These are phyloP conservation scores for Melampsora larici-populina DNA, from an alignment of 1,284 basidiomycete genomes.

Conservation along the genomic window DNA sequence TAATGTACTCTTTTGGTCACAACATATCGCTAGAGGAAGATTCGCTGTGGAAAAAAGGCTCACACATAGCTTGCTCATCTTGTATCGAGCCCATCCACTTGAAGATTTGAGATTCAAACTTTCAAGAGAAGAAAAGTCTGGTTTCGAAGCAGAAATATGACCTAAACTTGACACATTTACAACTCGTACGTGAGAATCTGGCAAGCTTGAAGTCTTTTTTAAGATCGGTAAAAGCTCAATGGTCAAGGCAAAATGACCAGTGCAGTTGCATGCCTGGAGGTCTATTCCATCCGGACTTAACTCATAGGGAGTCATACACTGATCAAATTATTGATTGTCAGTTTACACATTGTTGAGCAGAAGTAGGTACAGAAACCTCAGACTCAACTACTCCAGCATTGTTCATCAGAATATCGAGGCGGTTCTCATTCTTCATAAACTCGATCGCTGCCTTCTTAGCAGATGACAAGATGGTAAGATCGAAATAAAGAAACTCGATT, in stretches of 20 bases:
- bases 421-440: slow-evolving; percentile 46
- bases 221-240: not conserved
- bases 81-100: not conserved
- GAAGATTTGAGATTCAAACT: slow-evolving; percentile 5
- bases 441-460: slow-evolving; percentile 48
- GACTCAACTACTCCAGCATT: slow-evolving; percentile 48
- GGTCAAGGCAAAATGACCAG: slow-evolving; percentile 18
- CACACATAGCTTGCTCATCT: not conserved
- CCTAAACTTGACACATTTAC: slow-evolving; percentile 8
- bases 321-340: not conserved
- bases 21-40: no score
- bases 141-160: not conserved
- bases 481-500: slow-evolving; percentile 51
- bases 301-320: slow-evolving; percentile 1
- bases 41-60: not conserved
- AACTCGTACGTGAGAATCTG: not conserved
- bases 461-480: slow-evolving; percentile 50
- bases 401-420: slow-evolving; percentile 52
- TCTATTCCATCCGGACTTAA: slow-evolving; percentile 6
- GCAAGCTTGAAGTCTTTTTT: not conserved
- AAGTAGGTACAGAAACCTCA: not conserved
- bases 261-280: slow-evolving; percentile 9
- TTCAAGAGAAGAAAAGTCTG: slow-evolving; percentile 1
- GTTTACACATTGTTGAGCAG: not conserved
- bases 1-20: not conserved